Conservation (phyloP, 2,329 filamentous ascomycete species). For the Pseudogymnoascus pannorum region DNA sequence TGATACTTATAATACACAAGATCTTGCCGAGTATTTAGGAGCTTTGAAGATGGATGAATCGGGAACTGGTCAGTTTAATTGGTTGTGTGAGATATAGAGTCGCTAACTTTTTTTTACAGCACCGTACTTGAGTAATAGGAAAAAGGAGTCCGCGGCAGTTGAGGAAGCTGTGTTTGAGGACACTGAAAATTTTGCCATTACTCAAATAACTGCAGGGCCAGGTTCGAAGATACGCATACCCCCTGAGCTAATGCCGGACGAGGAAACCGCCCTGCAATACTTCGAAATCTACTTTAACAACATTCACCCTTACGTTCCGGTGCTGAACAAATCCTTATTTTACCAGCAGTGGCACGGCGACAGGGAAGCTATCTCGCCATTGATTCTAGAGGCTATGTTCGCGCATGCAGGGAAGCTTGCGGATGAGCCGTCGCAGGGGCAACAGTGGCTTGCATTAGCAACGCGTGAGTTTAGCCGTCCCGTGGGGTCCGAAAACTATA, state of each 20-base stretch:
- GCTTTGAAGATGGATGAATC: constrained; percentile 81
- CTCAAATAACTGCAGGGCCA: constrained; percentile 55
- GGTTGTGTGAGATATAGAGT: constrained; percentile 11
- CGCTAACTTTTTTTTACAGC: constrained; percentile 41
- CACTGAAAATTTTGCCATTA: constrained; percentile 63
- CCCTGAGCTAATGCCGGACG: constrained; percentile 84
- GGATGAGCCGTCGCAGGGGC: constrained; percentile 75
- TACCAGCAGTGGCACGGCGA: constrained; percentile 86
- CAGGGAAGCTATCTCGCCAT: constrained; percentile 75
- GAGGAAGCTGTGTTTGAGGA: constrained; percentile 62
- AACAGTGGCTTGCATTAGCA: constrained; percentile 88
- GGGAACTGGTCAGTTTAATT: constrained; percentile 63
- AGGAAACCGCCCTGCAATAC: constrained; percentile 72
- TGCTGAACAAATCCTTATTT: constrained; percentile 73
- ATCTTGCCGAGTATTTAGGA: constrained; percentile 74
- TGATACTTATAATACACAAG: constrained; percentile 60
- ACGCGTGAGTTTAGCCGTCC: constrained; percentile 52
- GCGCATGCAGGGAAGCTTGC: constrained; percentile 79
- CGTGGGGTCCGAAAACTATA: constrained; percentile 13
- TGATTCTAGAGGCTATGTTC: constrained; percentile 85
- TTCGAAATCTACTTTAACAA: constrained; percentile 87
- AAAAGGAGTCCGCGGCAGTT: constrained; percentile 38
- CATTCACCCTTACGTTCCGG: constrained; percentile 87
- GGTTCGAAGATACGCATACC: constrained; percentile 81
- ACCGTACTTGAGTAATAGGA: constrained; percentile 70